Percentiles rank a stretch among this genome's conserved stretches.
Conservation (phyloP, 2,329 filamentous ascomycete genomes). For the Corinectria fuckeliana region DNA sequence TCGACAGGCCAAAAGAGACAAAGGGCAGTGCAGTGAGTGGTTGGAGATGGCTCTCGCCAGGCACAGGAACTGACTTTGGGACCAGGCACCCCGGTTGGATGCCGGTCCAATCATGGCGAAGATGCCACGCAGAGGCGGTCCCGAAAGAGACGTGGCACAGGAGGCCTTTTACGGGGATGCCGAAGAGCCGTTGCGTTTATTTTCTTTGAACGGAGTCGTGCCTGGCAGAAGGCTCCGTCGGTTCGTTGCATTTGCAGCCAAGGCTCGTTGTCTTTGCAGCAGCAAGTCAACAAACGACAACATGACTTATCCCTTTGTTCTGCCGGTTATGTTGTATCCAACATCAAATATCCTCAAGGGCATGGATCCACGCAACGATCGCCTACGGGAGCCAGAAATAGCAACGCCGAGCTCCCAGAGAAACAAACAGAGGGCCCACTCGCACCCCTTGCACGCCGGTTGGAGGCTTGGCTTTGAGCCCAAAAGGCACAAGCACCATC, state of each 20-base stretch:
- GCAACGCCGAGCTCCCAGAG: constrained; percentile 16
- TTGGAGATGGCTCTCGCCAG: constrained; percentile 12
- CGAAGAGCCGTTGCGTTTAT: constrained; percentile 12
- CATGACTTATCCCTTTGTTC: neutral
- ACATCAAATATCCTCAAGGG: neutral
- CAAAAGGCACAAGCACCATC: constrained; percentile 4
- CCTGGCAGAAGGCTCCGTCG: neutral
- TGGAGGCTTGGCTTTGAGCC: constrained; percentile 10
- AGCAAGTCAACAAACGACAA: neutral
- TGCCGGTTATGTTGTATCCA: neutral
- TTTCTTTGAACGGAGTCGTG: neutral
- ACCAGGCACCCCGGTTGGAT: neutral
- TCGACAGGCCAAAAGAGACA: constrained; percentile 14
- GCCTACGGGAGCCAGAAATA: constrained; percentile 24
- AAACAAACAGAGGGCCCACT: neutral
- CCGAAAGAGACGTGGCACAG: neutral
- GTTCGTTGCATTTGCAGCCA: neutral
- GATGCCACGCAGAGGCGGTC: constrained; percentile 1
- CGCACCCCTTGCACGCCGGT: constrained; percentile 15
- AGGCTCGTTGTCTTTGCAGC: neutral
- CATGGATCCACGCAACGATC: constrained; percentile 9
- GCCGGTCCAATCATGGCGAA: constrained; percentile 15
- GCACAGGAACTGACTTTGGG: neutral
- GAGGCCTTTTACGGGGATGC: constrained; percentile 5
- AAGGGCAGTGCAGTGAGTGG: constrained; percentile 1